Conservation (phyloP, 2,329 filamentous ascomycete species). For the Penicillium concentricum region DNA sequence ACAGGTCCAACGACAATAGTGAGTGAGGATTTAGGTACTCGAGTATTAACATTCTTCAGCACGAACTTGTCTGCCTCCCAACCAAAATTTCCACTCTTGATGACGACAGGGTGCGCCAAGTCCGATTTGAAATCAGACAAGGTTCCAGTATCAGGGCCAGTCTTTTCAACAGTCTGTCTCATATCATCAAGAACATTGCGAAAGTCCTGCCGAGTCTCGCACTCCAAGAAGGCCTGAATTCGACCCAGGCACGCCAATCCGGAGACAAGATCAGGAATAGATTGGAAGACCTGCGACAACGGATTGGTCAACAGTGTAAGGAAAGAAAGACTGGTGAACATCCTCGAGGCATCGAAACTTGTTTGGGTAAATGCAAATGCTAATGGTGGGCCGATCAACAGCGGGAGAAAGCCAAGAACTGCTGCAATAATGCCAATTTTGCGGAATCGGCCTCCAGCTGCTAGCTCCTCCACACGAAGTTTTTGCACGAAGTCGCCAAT, state of each 20-base stretch:
- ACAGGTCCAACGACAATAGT: background rate
- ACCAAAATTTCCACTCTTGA: background rate
- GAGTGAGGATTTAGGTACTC: background rate
- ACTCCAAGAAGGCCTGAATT: background rate
- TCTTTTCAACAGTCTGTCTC: background rate
- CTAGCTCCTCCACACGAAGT: background rate
- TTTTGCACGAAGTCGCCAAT: background rate
- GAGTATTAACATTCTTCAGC: background rate
- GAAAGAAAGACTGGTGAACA: background rate
- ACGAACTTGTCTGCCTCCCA: background rate
- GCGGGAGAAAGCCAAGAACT: background rate
- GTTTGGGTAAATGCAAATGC: background rate
- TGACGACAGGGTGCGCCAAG: background rate
- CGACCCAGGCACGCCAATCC: background rate
- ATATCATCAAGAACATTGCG: background rate
- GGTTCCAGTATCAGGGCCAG: accelerated
- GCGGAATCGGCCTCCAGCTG: background rate
- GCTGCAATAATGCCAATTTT: background rate
- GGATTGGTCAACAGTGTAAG: background rate
- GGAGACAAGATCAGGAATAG: background rate
- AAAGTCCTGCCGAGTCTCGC: background rate
- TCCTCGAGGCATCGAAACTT: background rate
- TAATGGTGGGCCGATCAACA: background rate
- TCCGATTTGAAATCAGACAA: too few species aligned
- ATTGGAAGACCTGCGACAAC: background rate